Conservation (phyloP, 208 protist genomes). For the Porcisia hertigi region DNA sequence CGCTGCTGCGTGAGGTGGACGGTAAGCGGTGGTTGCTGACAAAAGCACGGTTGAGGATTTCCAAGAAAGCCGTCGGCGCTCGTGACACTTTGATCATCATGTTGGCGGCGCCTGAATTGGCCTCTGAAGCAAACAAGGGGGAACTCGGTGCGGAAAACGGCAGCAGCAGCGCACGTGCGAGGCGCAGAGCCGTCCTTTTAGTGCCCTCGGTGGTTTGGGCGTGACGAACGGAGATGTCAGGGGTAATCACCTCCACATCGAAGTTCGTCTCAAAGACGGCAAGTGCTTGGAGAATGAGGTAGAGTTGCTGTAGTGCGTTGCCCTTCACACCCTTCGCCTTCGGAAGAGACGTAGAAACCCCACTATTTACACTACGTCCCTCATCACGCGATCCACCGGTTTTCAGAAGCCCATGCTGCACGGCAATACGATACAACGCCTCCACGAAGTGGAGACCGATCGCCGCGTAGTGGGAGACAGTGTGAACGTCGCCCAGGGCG, state of each 20-base stretch:
- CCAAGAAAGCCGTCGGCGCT: slow-evolving; percentile 50
- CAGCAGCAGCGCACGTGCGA: slow-evolving; percentile 41
- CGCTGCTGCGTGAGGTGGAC: slow-evolving; percentile 40
- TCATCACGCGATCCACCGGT: background rate
- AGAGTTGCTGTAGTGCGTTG: slow-evolving; percentile 21
- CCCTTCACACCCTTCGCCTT: background rate
- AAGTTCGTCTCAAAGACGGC: slow-evolving; percentile 45
- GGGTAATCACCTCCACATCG: slow-evolving; percentile 41
- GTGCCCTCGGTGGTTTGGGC: background rate
- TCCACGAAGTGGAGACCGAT: slow-evolving; percentile 32
- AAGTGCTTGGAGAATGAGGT: slow-evolving; percentile 37
- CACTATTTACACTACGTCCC: background rate
- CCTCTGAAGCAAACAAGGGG: slow-evolving; percentile 22
- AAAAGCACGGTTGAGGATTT: slow-evolving; percentile 60
- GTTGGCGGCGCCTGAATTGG: slow-evolving; percentile 33
- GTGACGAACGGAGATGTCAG: background rate
- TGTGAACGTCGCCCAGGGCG: slow-evolving; percentile 26
- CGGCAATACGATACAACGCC: slow-evolving; percentile 30
- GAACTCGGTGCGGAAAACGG: slow-evolving; percentile 35
- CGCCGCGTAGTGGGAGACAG: slow-evolving; percentile 26
- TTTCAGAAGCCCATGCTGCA: slow-evolving; percentile 13
- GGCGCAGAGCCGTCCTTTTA: slow-evolving; percentile 25
- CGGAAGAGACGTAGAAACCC: background rate
- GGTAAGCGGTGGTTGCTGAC: slow-evolving; percentile 61
- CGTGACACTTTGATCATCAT: slow-evolving; percentile 29